These are phyloP conservation scores for Epichloe glyceriae DNA, from an alignment of 2,329 filamentous ascomycete genomes.

Conservation along the genomic window DNA sequence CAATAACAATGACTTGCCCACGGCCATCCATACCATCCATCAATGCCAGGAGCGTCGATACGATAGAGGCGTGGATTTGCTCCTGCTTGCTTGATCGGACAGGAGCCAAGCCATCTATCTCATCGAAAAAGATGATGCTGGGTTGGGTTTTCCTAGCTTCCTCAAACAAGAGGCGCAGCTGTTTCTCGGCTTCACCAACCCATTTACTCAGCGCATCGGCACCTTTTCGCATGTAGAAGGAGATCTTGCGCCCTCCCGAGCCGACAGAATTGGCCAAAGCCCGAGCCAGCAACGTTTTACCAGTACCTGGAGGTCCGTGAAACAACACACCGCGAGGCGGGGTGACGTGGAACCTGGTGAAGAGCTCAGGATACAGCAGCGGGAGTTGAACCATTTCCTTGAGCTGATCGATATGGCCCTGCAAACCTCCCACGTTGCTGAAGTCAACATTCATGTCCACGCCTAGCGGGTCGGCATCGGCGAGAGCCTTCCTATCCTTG, in stretches of 20 bases:
- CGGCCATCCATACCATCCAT: slow-evolving; percentile 99
- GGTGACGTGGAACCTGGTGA: slow-evolving; percentile 80
- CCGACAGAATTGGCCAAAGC: slow-evolving; percentile 86
- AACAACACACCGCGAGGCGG: slow-evolving; percentile 92
- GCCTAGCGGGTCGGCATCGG: slow-evolving; percentile 87
- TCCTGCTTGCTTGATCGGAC: slow-evolving; percentile 97
- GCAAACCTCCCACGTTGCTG: slow-evolving; percentile 81
- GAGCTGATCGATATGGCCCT: slow-evolving; percentile 88
- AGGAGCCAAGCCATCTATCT: slow-evolving; percentile 92
- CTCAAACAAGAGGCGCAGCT: slow-evolving; percentile 85
- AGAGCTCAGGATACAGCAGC: slow-evolving; percentile 87
- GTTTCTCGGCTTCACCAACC: slow-evolving; percentile 96
- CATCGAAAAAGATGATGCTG: slow-evolving; percentile 99
- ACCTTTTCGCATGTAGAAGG: slow-evolving; percentile 98
- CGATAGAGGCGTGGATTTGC: slow-evolving; percentile 96
- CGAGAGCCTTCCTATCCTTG: slow-evolving; percentile 82
- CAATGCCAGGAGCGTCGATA: slow-evolving; percentile 80
- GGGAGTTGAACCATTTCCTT: slow-evolving; percentile 98
- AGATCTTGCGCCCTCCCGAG: slow-evolving; percentile 82
- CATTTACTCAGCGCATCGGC: slow-evolving; percentile 96
- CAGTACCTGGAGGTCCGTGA: slow-evolving; percentile 91
- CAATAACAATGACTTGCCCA: slow-evolving; percentile 95
- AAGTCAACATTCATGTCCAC: slow-evolving; percentile 90
- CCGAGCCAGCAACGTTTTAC: slow-evolving; percentile 91
- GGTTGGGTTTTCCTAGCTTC: slow-evolving; percentile 92